Conservation (phyloP, 495 filamentous ascomycete species). For the Hyaloscypha hepaticicola region DNA sequence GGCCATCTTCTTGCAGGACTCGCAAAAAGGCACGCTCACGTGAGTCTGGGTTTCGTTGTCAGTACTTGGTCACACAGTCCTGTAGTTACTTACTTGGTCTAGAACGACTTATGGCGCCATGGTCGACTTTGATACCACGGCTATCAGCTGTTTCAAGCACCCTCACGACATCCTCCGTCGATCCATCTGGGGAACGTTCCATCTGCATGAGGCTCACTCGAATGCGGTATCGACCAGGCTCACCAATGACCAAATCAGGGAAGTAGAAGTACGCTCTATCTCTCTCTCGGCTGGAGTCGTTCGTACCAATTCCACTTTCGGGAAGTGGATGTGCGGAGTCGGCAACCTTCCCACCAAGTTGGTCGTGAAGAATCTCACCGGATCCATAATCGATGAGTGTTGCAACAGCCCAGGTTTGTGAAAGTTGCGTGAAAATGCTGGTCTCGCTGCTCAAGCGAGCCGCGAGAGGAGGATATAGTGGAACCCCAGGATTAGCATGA, state of each 20-base stretch:
- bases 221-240: slow-evolving; percentile 27
- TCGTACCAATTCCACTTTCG: slow-evolving; percentile 2
- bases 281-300: slow-evolving; percentile 1
- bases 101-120: slow-evolving; percentile 5
- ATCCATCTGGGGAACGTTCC: slow-evolving; percentile 22
- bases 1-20: neutral
- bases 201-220: slow-evolving; percentile 29
- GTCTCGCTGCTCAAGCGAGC: slow-evolving; percentile 22
- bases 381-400: slow-evolving; percentile 22
- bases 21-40: slow-evolving; percentile 26
- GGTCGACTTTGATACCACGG: slow-evolving; percentile 26
- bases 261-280: slow-evolving; percentile 32
- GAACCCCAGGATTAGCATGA: slow-evolving; percentile 15
- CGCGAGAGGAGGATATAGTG: slow-evolving; percentile 27
- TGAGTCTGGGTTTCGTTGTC: slow-evolving; percentile 18
- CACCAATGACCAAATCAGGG: slow-evolving; percentile 23
- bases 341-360: slow-evolving; percentile 23
- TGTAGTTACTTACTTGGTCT: slow-evolving; percentile 23
- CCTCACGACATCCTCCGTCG: slow-evolving; percentile 16
- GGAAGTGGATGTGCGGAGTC: slow-evolving; percentile 31
- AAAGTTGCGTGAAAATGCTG: slow-evolving; percentile 21
- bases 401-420: slow-evolving; percentile 26
- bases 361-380: slow-evolving; percentile 22
- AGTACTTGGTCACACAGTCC: neutral
- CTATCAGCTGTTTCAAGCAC: slow-evolving; percentile 25